A percentile compares a stretch with the other conserved stretches of the same genome.
phyloP scores from a whole-genome alignment of 2,329 filamentous ascomycete species.

The Phialemoniopsis sp. region DNA sequence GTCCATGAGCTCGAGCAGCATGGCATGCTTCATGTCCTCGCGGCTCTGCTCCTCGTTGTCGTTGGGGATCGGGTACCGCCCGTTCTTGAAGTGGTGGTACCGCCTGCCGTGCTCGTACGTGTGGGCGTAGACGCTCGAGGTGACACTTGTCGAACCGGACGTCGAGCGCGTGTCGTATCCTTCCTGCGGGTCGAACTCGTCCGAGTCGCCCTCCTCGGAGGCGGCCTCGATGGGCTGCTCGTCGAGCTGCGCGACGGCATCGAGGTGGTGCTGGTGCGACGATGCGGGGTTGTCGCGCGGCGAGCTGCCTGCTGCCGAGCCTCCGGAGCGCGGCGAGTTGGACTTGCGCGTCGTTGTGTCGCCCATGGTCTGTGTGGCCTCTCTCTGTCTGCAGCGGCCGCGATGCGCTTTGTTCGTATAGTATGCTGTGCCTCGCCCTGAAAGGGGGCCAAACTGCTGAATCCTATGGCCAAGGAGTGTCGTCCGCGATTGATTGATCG shows the following conservation, averaged over 20 bases:
- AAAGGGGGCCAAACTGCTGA: too few relatives aligned
- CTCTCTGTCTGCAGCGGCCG: background rate
- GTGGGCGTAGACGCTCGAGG: slow-evolving; percentile 17
- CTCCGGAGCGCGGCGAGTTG: too few relatives aligned
- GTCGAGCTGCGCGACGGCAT: background rate
- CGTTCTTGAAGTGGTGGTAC: slow-evolving; percentile 20
- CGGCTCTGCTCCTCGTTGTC: slow-evolving; percentile 39
- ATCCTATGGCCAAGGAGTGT: too few relatives aligned
- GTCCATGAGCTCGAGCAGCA: slow-evolving; percentile 26
- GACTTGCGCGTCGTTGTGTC: background rate
- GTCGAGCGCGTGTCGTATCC: slow-evolving; percentile 12
- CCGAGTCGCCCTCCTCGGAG: slow-evolving; percentile 7
- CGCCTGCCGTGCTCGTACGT: slow-evolving; percentile 18
- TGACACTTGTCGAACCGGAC: slow-evolving; percentile 15
- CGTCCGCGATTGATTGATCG: too few relatives aligned
- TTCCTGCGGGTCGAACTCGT: slow-evolving; percentile 13
- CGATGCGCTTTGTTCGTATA: background rate
- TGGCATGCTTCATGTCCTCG: slow-evolving; percentile 37
- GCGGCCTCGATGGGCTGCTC: slow-evolving; percentile 9
- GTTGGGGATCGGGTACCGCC: slow-evolving; percentile 26
- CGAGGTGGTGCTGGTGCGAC: background rate
- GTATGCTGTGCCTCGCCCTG: too few relatives aligned
- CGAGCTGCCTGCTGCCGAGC: background rate
- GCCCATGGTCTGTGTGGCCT: background rate
- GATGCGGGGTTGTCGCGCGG: background rate